Evolutionary conservation across 257 asterid genomes (phyloP).

Genomic region (Fraxinus cuspidata): DNA sequence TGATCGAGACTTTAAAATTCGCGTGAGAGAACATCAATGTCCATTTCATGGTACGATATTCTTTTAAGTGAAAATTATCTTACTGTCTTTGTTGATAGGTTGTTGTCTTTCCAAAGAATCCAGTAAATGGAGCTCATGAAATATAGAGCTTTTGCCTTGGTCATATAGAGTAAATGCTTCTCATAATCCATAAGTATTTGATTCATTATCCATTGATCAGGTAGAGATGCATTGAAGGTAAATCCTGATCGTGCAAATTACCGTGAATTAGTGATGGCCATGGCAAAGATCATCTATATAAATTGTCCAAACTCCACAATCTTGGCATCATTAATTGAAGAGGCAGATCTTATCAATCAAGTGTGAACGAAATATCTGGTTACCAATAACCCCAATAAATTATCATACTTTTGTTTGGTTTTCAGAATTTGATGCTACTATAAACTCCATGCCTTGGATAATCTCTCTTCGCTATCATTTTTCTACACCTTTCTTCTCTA

Average conservation of each 20-base stretch:
- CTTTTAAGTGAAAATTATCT: constrained; percentile 14
- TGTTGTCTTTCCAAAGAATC: constrained; percentile 67
- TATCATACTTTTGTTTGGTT: no score
- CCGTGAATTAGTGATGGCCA: neutral
- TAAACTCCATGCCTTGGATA: neutral
- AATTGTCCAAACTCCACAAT: neutral
- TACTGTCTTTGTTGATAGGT: constrained; percentile 52
- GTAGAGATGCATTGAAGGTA: neutral
- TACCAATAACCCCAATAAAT: no score
- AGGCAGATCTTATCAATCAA: no score
- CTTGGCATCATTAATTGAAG: no score
- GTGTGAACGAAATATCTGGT: no score
- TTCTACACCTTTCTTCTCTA: neutral
- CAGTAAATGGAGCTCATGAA: constrained; percentile 78
- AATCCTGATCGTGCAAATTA: no score
- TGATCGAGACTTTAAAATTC: constrained; percentile 93
- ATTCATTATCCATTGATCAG: neutral
- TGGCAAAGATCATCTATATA: neutral
- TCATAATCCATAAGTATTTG: neutral
- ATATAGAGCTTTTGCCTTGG: constrained; percentile 91
- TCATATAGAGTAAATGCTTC: constrained; percentile 75
- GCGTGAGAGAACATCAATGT: constrained; percentile 47
- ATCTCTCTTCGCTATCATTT: neutral
- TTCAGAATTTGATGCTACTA: no score
- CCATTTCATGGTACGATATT: neutral